Evolutionary conservation across 2,329 filamentous ascomycete species (phyloP), one percentile per base, ranked within the genome.

Genomic region (Cladosporium phlei): DNA sequence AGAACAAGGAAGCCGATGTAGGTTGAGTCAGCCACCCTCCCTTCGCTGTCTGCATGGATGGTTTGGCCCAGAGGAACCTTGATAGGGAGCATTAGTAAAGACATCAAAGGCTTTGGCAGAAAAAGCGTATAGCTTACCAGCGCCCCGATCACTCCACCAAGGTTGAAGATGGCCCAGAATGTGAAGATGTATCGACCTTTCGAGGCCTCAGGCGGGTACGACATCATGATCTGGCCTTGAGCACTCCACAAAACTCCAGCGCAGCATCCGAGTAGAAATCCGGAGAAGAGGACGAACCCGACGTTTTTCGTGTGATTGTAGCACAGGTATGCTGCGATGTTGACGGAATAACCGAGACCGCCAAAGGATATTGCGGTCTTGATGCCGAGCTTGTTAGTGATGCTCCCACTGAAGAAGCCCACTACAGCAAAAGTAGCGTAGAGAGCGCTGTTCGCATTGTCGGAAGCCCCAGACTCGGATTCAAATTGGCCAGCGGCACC

Each of bases 81-180:
- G 3, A 14, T 20, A 8, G n/a, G 6, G 4, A 28, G 17, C 14
- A 16, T 39, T 3, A 29, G 25, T 27, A 6, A 10, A n/a, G n/a
- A n/a, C n/a, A n/a, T n/a, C n/a, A n/a, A n/a, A 12, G 11, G 10
- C 11, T n/a, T 12, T 30, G 2, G 12, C 12, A 2, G 22, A 29
- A 5, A n/a, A 10, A 24, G 14, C 3, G 19, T 4, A 7, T 6
- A 14, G 14, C 42, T 45, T 21, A 88, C 78, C 71, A 82, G 63
- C 60, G 84, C 82, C 52, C 90, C 90, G 65, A 96, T 88, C 51
- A 95, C 89, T 59, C 83, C 89, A 58, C 90, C 90, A 48, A 90
- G 67, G 68, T 95, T 95, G 76, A 95, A 96, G 60, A 96, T 94
- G 64, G 89, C 82, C 90, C 90, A 95, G 70, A 95, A 95, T 71